Conservation (phyloP, 768 basidiomycete species). For the Pholiota conissans region DNA sequence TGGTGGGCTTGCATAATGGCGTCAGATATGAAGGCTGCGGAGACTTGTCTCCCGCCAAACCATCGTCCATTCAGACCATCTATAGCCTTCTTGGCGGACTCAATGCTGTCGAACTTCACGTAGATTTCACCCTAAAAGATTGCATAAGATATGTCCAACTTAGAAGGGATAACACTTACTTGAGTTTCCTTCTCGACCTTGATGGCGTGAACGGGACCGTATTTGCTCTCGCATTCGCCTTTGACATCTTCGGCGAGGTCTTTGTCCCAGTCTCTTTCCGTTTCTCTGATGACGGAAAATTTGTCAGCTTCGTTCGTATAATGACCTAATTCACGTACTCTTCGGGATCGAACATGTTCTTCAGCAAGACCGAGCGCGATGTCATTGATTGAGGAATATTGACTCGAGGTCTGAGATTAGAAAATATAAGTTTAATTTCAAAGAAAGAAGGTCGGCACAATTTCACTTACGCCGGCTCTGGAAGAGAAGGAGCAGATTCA, state of each 20-base stretch:
- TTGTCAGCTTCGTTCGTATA: not conserved
- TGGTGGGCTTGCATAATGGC: constrained; percentile 93
- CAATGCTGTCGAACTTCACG: constrained; percentile 82
- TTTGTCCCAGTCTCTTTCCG: constrained; percentile 93
- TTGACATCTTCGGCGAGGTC: constrained; percentile 97
- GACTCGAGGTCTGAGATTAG: constrained; percentile 59
- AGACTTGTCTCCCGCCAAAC: constrained; percentile 92
- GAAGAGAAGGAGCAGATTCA: constrained; percentile 58
- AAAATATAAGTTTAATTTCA: not conserved
- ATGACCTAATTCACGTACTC: constrained; percentile 56
- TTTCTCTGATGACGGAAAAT: constrained; percentile 61
- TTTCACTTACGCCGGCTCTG: constrained; percentile 59
- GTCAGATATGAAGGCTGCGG: constrained; percentile 88
- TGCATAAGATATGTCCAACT: constrained; percentile 3
- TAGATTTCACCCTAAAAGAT: constrained; percentile 89
- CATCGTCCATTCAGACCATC: constrained; percentile 94
- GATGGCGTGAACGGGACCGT: constrained; percentile 84
- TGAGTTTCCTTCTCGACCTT: constrained; percentile 93
- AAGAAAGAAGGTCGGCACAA: constrained; percentile 12
- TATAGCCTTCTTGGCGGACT: constrained; percentile 79
- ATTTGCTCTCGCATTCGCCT: constrained; percentile 89
- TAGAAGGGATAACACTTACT: constrained; percentile 40
- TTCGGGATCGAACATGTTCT: constrained; percentile 98
- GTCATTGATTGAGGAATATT: constrained; percentile 84
- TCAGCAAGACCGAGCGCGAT: constrained; percentile 85